These are phyloP conservation scores for Dactylellina drechsleri DNA, from an alignment of 2,329 filamentous ascomycete species.

Conservation along the genomic window DNA sequence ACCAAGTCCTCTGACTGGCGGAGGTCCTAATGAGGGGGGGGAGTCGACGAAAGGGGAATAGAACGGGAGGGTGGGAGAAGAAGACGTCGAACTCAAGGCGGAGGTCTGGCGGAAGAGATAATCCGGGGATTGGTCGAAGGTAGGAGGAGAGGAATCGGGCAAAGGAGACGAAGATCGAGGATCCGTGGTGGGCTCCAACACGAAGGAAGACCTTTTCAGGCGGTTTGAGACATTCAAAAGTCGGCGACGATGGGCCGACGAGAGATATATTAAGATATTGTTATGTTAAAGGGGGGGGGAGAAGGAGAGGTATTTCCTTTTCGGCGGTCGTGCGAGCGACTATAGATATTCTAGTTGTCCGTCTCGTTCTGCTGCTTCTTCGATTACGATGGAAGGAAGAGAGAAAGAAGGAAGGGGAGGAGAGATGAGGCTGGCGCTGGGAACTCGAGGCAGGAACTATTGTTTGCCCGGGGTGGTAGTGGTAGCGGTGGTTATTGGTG, in stretches of 20 bases:
- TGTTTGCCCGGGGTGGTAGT: slow-evolving; percentile 3
- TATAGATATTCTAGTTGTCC: background rate
- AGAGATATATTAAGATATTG: too few relatives aligned
- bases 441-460: background rate
- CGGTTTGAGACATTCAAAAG: slow-evolving; percentile 45
- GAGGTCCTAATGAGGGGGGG: slow-evolving; percentile 39
- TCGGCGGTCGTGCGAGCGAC: background rate
- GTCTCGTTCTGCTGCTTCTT: background rate
- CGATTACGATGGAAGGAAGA: background rate
- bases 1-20: slow-evolving; percentile 51
- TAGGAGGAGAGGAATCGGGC: slow-evolving; percentile 44
- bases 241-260: slow-evolving; percentile 17
- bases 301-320: background rate
- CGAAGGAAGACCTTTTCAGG: slow-evolving; percentile 31
- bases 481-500: slow-evolving; percentile 4
- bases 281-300: too few relatives aligned
- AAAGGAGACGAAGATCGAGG: slow-evolving; percentile 51
- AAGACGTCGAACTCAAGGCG: slow-evolving; percentile 44
- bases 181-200: slow-evolving; percentile 54
- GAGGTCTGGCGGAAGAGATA: slow-evolving; percentile 35
- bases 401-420: background rate
- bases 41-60: slow-evolving; percentile 54
- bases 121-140: slow-evolving; percentile 45
- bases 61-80: slow-evolving; percentile 47
- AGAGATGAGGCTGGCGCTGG: background rate